phyloP scores from a whole-genome alignment of 208 protist genomes.

The Strigomonas culicis region DNA sequence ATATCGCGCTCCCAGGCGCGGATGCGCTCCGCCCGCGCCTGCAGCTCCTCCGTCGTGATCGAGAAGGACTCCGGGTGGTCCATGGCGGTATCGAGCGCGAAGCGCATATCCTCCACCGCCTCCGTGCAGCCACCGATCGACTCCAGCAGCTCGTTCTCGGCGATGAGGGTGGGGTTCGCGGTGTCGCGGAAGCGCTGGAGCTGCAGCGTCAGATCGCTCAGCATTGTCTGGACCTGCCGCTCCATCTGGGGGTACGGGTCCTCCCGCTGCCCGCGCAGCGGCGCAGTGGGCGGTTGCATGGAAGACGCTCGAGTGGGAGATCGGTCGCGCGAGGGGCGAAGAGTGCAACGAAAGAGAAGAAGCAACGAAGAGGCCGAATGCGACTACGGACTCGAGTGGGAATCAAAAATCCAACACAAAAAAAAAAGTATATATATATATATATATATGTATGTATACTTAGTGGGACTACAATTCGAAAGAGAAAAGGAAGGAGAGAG shows the following conservation, averaged over 20 bases:
- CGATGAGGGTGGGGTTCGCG: slow-evolving; percentile 50
- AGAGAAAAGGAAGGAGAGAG: not conserved
- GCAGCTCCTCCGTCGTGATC: slow-evolving; percentile 68
- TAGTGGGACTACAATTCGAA: not conserved
- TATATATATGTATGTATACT: not conserved
- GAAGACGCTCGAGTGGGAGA: not conserved
- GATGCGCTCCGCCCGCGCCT: slow-evolving; percentile 56
- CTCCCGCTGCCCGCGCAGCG: slow-evolving; percentile 20
- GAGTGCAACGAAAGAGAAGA: not conserved
- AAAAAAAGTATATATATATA: no score
- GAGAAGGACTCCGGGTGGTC: slow-evolving; percentile 77
- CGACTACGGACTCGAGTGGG: not conserved
- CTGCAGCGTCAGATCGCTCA: slow-evolving; percentile 57
- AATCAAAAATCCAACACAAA: not conserved
- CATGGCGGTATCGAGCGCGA: slow-evolving; percentile 67
- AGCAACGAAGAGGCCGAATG: not conserved
- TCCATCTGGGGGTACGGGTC: slow-evolving; percentile 85
- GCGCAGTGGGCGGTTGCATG: not conserved
- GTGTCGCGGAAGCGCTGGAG: slow-evolving; percentile 49
- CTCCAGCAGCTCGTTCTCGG: slow-evolving; percentile 68
- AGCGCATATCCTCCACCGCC: slow-evolving; percentile 76
- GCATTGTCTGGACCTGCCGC: slow-evolving; percentile 64
- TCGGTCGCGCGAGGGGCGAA: not conserved
- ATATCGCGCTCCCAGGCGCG: slow-evolving; percentile 74
- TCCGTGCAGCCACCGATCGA: slow-evolving; percentile 54